phyloP scores from a whole-genome alignment of 768 basidiomycete genomes.

The Xerocomellus dryophilus region DNA sequence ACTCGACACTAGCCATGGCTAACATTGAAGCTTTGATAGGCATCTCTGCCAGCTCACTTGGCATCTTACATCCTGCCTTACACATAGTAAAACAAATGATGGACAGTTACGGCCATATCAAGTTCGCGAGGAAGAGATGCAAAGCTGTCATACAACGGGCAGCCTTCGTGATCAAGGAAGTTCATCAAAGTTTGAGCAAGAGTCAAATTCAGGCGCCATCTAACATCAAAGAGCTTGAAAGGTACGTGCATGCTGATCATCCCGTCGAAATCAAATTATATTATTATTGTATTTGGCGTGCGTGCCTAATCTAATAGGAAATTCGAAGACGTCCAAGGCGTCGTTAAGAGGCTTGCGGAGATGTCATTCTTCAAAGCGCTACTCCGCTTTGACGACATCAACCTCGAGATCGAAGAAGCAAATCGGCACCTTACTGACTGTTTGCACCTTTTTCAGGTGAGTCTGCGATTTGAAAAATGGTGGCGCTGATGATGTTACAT shows the following conservation, averaged over 20 bases:
- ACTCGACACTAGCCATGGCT: too few relatives aligned
- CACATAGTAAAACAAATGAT: background rate
- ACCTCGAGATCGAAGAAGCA: background rate
- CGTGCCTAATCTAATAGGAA: background rate
- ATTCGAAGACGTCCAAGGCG: background rate
- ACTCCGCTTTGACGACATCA: background rate
- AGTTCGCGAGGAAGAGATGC: background rate
- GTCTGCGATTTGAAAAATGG: background rate
- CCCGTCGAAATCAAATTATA: too few relatives aligned
- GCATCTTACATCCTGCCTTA: background rate
- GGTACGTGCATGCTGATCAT: background rate
- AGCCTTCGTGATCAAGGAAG: background rate
- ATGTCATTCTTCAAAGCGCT: slow-evolving; percentile 7
- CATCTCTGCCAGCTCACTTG: background rate
- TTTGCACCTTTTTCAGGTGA: background rate
- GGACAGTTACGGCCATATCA: background rate
- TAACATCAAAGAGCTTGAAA: background rate
- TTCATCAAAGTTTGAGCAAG: background rate
- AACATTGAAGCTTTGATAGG: too few relatives aligned
- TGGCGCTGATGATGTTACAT: background rate
- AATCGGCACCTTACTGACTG: background rate
- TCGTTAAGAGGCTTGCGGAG: background rate
- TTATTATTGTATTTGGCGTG: too few relatives aligned
- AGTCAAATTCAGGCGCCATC: background rate
- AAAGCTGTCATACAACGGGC: slow-evolving; percentile 1